A percentile compares a stretch with the other conserved stretches of the same genome.
These are phyloP conservation scores for Rhizopogon vesiculosus DNA, from an alignment of 768 basidiomycete species.

Conservation along the genomic window DNA sequence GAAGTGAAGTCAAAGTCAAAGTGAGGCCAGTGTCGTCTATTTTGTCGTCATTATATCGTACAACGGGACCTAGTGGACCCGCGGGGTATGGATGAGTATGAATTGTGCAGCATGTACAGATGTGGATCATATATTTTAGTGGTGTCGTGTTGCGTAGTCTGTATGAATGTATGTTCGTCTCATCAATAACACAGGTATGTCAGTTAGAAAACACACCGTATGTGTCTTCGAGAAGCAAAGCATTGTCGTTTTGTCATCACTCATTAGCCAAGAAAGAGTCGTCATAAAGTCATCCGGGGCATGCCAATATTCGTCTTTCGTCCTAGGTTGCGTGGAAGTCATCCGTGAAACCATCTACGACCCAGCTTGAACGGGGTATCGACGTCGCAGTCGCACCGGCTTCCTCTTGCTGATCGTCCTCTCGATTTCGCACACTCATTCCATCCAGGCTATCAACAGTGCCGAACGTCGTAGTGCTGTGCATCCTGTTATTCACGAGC, in stretches of 20 bases:
- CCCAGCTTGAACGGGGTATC: slow-evolving; percentile 8
- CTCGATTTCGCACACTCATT: slow-evolving; percentile 1
- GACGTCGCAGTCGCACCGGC: slow-evolving; percentile 7
- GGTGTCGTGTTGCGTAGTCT: slow-evolving; percentile 2
- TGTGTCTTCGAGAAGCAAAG: neutral
- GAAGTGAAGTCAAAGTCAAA: neutral
- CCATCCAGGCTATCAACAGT: slow-evolving; percentile 20
- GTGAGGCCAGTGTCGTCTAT: neutral
- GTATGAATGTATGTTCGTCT: neutral
- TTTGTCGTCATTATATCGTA: slow-evolving; percentile 15
- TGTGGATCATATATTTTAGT: neutral
- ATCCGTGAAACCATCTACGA: neutral
- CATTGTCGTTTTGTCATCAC: neutral
- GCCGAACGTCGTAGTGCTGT: slow-evolving; percentile 29
- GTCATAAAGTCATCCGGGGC: neutral
- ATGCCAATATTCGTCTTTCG: neutral
- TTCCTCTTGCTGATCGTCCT: slow-evolving; percentile 2
- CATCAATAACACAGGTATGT: neutral
- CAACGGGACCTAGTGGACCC: slow-evolving; percentile 14
- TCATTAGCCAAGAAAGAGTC: neutral
- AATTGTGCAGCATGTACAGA: slow-evolving; percentile 1
- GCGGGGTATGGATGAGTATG: neutral
- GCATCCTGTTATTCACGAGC: slow-evolving; percentile 25
- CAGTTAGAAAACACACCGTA: slow-evolving; percentile 4
- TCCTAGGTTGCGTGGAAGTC: neutral